Evolutionary conservation across 306 rosid genomes (phyloP).

Genomic region (Nissolia schottii): DNA sequence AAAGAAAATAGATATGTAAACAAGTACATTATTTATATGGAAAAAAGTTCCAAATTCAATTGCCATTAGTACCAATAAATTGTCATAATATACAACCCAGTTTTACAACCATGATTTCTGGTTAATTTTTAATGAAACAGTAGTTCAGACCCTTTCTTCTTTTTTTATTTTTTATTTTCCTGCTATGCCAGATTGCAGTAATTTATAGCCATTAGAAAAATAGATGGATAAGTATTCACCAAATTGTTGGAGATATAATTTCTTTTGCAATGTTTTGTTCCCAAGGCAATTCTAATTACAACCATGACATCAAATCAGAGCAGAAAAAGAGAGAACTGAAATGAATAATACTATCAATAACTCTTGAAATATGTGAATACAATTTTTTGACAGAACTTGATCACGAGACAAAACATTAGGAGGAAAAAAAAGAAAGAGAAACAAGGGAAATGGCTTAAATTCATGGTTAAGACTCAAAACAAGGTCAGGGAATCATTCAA

Average conservation of each 20-base stretch:
- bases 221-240: constrained; percentile 1
- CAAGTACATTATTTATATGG: not conserved
- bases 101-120: not conserved
- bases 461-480: not conserved
- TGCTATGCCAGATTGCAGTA: not conserved
- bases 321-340: not conserved
- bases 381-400: not conserved
- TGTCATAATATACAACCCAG: not conserved
- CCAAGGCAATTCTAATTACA: not conserved
- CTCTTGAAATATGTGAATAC: not conserved
- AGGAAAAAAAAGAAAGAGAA: not conserved
- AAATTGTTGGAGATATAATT: not conserved
- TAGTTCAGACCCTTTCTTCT: not conserved
- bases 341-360: not conserved
- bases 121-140: not conserved
- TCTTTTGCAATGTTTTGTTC: not conserved
- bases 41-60: not conserved
- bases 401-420: not conserved
- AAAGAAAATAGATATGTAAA: constrained; percentile 6
- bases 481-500: not conserved
- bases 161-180: not conserved
- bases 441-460: not conserved
- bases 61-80: not conserved
- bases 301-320: not conserved
- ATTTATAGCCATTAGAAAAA: not conserved